A percentile compares a stretch with the other conserved stretches of the same genome.
These are phyloP conservation scores for Pholiota microspora DNA, from an alignment of 768 basidiomycete species.

Conservation along the genomic window DNA sequence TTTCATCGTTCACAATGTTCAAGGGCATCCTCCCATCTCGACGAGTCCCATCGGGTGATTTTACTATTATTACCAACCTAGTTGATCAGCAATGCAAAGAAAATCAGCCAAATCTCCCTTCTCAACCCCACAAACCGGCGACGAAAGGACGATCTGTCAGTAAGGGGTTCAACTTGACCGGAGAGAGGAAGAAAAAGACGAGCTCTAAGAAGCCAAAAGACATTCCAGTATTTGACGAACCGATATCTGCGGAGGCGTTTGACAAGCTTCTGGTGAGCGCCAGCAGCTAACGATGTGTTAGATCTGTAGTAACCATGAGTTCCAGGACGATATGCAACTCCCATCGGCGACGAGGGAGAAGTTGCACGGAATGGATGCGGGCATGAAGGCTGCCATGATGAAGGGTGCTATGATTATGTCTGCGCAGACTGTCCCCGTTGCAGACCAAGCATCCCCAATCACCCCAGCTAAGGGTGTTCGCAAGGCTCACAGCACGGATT, in stretches of 20 bases:
- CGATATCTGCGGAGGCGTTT: constrained; percentile 54
- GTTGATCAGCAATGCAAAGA: constrained; percentile 60
- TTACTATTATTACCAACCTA: constrained; percentile 66
- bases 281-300: background rate
- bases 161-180: constrained; percentile 30
- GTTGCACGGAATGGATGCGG: constrained; percentile 75
- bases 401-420: no score
- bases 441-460: constrained; percentile 44
- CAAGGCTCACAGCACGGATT: constrained; percentile 72
- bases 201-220: constrained; percentile 41
- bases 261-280: constrained; percentile 73
- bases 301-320: constrained; percentile 6
- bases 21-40: constrained; percentile 75
- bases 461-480: constrained; percentile 55
- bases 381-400: constrained; percentile 90
- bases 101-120: constrained; percentile 46
- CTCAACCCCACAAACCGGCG: constrained; percentile 17
- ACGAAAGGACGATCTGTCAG: constrained; percentile 24
- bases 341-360: constrained; percentile 76
- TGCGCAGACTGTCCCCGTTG: no score
- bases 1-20: constrained; percentile 70
- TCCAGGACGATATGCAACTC: constrained; percentile 87
- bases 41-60: constrained; percentile 64
- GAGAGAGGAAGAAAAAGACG: constrained; percentile 41
- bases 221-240: constrained; percentile 35